These are phyloP conservation scores for Ustilago loliicola DNA, from an alignment of 1,284 basidiomycete species.

Conservation along the genomic window DNA sequence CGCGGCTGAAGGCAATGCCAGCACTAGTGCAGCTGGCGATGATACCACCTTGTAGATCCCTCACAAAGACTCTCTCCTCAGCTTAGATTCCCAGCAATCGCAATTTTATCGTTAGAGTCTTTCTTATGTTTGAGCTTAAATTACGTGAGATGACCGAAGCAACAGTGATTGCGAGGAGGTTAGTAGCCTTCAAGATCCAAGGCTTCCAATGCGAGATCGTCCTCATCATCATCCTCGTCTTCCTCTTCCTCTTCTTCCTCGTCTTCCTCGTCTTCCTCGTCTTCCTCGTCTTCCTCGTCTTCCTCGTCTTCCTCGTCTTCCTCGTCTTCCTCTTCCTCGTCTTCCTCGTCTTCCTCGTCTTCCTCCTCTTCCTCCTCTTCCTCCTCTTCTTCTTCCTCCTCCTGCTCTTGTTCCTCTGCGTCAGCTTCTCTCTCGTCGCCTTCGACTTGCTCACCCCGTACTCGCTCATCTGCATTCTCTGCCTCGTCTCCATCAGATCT, in stretches of 20 bases:
- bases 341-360: constrained; percentile 8
- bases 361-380: constrained; percentile 8
- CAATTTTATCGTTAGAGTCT: not conserved
- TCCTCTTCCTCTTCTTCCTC: constrained; percentile 80
- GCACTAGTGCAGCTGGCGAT: constrained; percentile 13
- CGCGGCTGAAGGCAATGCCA: constrained; percentile 3
- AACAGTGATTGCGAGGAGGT: not conserved
- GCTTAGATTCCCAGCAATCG: constrained; percentile 4
- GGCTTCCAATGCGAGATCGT: constrained; percentile 97
- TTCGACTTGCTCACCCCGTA: not conserved
- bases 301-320: constrained; percentile 28
- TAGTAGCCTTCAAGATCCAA: constrained; percentile 80
- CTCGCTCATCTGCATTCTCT: not conserved
- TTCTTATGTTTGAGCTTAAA: not conserved
- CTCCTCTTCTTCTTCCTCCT: constrained; percentile 3
- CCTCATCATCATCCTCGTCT: constrained; percentile 93
- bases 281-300: constrained; percentile 42
- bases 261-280: constrained; percentile 46
- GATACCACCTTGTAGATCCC: constrained; percentile 12
- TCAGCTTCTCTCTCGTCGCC: not conserved
- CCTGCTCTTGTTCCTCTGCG: not conserved
- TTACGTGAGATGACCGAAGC: not conserved
- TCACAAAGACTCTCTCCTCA: constrained; percentile 1
- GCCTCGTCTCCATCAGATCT: not conserved
- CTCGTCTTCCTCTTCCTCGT: constrained; percentile 24